Conservation (phyloP, 176 grass and related monocot genomes). For the Paspalum notatum region DNA sequence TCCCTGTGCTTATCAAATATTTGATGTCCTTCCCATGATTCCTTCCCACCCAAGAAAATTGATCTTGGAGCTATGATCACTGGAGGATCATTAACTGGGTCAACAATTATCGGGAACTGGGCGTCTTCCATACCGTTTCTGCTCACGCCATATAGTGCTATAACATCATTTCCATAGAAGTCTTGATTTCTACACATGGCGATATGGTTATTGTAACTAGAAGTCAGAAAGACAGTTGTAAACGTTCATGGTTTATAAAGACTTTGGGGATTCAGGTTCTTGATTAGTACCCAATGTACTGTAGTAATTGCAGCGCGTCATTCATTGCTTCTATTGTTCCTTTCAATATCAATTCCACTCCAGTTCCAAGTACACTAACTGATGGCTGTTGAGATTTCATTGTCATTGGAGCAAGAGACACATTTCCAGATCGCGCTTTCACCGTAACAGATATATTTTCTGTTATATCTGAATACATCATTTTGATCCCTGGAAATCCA, state of each 20-base stretch:
- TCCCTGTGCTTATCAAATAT: conserved; percentile 74
- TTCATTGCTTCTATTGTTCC: conserved; percentile 66
- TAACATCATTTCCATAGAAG: conserved; percentile 73
- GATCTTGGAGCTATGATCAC: conserved; percentile 66
- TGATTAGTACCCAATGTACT: conserved; percentile 70
- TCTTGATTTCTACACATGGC: conserved; percentile 62
- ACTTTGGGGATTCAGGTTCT: conserved; percentile 9
- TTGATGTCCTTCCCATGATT: conserved; percentile 53
- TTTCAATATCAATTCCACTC: conserved; percentile 55
- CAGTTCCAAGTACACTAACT: conserved; percentile 43
- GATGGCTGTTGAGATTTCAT: conserved; percentile 60
- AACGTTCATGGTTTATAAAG: background rate
- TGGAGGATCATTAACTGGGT: conserved; percentile 78
- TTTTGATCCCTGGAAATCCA: conserved; percentile 63
- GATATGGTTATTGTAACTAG: conserved; percentile 24
- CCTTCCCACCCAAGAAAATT: conserved; percentile 58
- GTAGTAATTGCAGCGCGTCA: conserved; percentile 57
- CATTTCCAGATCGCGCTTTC: conserved; percentile 59
- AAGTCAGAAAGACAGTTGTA: background rate
- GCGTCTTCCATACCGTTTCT: conserved; percentile 55
- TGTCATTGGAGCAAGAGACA: conserved; percentile 65
- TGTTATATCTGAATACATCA: conserved; percentile 61
- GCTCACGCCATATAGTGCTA: conserved; percentile 54
- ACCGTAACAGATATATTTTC: conserved; percentile 84
- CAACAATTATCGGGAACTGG: conserved; percentile 56